Percentiles rank a stretch among this genome's conserved stretches.
Evolutionary conservation across 1,284 basidiomycete species (phyloP).

Genomic region (Boletus smithii): DNA sequence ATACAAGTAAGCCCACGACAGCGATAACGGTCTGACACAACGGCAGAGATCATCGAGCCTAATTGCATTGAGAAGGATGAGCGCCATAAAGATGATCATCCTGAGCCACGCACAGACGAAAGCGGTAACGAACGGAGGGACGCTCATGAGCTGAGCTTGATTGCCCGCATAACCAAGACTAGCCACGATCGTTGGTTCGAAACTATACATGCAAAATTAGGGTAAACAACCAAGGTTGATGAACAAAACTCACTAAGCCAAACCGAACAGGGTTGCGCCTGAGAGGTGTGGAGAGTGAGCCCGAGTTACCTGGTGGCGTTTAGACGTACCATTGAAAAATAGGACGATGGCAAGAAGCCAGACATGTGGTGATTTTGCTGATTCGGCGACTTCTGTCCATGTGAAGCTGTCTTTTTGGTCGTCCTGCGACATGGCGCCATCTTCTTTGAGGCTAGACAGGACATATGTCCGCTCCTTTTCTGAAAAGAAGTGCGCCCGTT

Average conservation of each 20-base stretch:
- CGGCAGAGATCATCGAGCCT: slow-evolving; percentile 42
- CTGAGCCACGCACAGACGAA: slow-evolving; percentile 38
- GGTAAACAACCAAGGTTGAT: not conserved
- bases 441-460: slow-evolving; percentile 27
- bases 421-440: slow-evolving; percentile 34
- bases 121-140: slow-evolving; percentile 46
- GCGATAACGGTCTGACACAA: slow-evolving; percentile 43
- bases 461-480: slow-evolving; percentile 41
- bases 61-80: slow-evolving; percentile 1
- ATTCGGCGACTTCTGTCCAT: slow-evolving; percentile 36
- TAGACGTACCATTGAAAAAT: slow-evolving; percentile 28
- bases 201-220: slow-evolving; percentile 32
- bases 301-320: not conserved
- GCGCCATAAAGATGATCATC: not conserved
- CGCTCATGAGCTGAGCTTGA: slow-evolving; percentile 47
- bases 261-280: slow-evolving; percentile 42
- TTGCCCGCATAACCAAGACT: slow-evolving; percentile 44
- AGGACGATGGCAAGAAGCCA: slow-evolving; percentile 24
- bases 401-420: slow-evolving; percentile 33
- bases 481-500: slow-evolving; percentile 41
- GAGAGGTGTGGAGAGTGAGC: slow-evolving; percentile 22
- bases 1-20: slow-evolving; percentile 41
- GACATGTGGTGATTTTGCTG: slow-evolving; percentile 39
- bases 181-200: slow-evolving; percentile 51
- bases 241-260: slow-evolving; percentile 33